Percentiles rank a stretch among this genome's conserved stretches.
These are phyloP conservation scores for Entomortierella lignicola DNA, from an alignment of 192 early-diverging fungal genomes.

Conservation along the genomic window DNA sequence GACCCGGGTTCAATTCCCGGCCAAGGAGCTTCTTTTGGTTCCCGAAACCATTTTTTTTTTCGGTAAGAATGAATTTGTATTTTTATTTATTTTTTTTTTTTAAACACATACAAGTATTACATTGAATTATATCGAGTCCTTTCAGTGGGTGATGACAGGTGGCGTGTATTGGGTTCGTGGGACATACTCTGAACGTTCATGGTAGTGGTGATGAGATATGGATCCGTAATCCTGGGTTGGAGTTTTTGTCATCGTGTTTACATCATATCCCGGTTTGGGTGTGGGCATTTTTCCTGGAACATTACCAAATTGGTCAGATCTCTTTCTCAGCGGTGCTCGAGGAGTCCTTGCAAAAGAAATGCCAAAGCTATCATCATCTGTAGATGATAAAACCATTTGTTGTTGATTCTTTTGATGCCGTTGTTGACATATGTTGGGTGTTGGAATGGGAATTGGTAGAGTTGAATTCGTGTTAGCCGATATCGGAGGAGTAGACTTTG, in stretches of 20 bases:
- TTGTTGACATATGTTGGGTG: slow-evolving; percentile 1
- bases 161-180: slow-evolving; percentile 13
- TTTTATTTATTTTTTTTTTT: no score
- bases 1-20: no score
- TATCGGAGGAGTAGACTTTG: not conserved
- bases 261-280: not conserved
- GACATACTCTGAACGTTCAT: slow-evolving; percentile 9
- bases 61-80: no score
- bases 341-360: not conserved
- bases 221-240: not conserved
- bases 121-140: no score
- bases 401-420: slow-evolving; percentile 16
- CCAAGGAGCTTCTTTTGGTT: no score
- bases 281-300: not conserved
- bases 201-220: no score
- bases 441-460: slow-evolving; percentile 18
- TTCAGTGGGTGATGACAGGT: slow-evolving; percentile 18
- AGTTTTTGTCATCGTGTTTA: not conserved
- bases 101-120: no score
- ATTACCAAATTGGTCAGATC: not conserved
- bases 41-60: no score
- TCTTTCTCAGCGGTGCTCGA: slow-evolving; percentile 1
- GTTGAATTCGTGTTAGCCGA: not conserved
- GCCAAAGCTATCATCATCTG: not conserved
- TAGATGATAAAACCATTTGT: not conserved